Evolutionary conservation across 148 eudicot genomes (phyloP).

Genomic region (Linanthus parryae): DNA sequence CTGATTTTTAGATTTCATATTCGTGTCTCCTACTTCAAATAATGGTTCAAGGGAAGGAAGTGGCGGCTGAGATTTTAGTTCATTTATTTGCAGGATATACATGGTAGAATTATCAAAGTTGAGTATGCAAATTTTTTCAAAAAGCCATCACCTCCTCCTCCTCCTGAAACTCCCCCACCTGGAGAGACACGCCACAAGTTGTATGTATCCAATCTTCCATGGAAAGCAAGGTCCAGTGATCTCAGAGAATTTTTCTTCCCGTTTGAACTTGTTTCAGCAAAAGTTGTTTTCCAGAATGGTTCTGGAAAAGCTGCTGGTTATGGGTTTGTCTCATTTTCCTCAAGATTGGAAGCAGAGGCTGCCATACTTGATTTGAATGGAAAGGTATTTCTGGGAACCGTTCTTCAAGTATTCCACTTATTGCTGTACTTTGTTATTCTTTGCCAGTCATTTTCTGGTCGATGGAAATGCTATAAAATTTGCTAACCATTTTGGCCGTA

Average conservation of each 20-base stretch:
- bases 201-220: slow-evolving; percentile 79
- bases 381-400: slow-evolving; percentile 38
- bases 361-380: slow-evolving; percentile 63
- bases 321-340: slow-evolving; percentile 81
- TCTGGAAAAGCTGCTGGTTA: slow-evolving; percentile 82
- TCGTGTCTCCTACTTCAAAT: too few species aligned
- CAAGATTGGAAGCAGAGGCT: slow-evolving; percentile 80
- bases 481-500: not conserved
- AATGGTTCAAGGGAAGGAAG: not conserved
- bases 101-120: slow-evolving; percentile 59
- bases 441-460: not conserved
- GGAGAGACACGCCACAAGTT: slow-evolving; percentile 60
- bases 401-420: not conserved
- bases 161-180: slow-evolving; percentile 26
- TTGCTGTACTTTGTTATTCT: not conserved
- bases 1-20: not conserved
- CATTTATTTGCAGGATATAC: slow-evolving; percentile 46
- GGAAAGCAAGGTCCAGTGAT: slow-evolving; percentile 79
- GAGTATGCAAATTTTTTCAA: slow-evolving; percentile 67
- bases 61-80: not conserved
- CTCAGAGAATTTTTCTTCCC: slow-evolving; percentile 69
- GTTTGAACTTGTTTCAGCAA: slow-evolving; percentile 55
- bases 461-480: too few species aligned
- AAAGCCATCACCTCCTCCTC: slow-evolving; percentile 50
- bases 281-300: slow-evolving; percentile 68